phyloP scores from a whole-genome alignment of 2,329 filamentous ascomycete species.

The Hypocrella siamensis region DNA sequence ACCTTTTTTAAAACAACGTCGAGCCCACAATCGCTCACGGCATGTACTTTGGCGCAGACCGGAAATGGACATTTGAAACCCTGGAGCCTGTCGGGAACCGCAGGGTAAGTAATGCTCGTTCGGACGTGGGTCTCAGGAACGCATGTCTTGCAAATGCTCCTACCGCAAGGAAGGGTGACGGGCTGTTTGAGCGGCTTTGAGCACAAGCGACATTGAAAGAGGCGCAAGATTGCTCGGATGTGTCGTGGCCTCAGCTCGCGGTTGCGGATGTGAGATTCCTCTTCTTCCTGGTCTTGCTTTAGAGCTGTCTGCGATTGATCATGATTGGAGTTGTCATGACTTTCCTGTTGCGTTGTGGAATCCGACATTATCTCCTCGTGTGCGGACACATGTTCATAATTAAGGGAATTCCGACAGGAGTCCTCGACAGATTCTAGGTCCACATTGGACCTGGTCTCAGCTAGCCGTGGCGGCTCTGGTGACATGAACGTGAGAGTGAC shows the following conservation, averaged over 20 bases:
- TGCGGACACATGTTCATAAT: background rate
- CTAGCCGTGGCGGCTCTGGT: conserved; percentile 3
- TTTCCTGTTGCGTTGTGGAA: background rate
- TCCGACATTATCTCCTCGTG: background rate
- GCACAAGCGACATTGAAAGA: conserved; percentile 67
- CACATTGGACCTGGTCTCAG: conserved; percentile 3
- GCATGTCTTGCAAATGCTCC: conserved; percentile 60
- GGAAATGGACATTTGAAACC: conserved; percentile 62
- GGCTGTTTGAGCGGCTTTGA: conserved; percentile 51
- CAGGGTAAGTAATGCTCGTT: conserved; percentile 63
- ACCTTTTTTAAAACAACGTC: conserved; percentile 66
- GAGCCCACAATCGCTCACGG: conserved; percentile 56
- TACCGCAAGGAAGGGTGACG: conserved; percentile 67
- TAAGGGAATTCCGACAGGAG: background rate
- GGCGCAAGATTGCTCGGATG: conserved; percentile 32
- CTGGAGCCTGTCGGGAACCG: conserved; percentile 45
- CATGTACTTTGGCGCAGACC: conserved; percentile 55
- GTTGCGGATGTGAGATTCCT: background rate
- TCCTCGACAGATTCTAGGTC: conserved; percentile 1
- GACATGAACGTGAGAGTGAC: conserved; percentile 5
- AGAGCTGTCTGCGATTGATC: background rate
- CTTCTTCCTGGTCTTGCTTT: background rate
- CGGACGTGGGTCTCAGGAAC: conserved; percentile 51
- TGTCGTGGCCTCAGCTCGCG: conserved; percentile 2
- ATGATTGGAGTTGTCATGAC: too few species aligned